phyloP scores from a whole-genome alignment of 805 yeast genomes.

The Spathaspora girioi region DNA sequence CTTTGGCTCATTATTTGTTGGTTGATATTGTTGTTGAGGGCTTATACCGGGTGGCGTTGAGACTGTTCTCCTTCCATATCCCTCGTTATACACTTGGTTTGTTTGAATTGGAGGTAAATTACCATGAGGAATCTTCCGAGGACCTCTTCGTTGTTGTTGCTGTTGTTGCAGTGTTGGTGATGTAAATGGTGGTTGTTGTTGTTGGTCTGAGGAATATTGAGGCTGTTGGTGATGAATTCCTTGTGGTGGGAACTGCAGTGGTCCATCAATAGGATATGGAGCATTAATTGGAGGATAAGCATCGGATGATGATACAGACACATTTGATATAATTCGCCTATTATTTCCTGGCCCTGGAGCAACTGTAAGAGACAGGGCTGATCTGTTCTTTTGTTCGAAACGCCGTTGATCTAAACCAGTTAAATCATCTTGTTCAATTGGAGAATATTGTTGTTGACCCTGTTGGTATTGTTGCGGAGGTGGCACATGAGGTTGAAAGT shows the following conservation, averaged over 20 bases:
- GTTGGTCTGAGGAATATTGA: slow-evolving; percentile 14
- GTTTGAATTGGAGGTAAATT: slow-evolving; percentile 14
- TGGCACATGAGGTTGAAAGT: slow-evolving; percentile 1
- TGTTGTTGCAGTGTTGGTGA: slow-evolving; percentile 5
- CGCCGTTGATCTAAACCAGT: slow-evolving; percentile 2
- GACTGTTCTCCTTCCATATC: slow-evolving; percentile 23
- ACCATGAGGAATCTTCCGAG: slow-evolving; percentile 16
- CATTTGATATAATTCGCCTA: background rate
- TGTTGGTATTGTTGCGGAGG: background rate
- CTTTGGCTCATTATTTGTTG: slow-evolving; percentile 2
- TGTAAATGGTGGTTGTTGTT: slow-evolving; percentile 13
- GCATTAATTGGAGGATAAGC: slow-evolving; percentile 1
- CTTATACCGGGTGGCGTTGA: slow-evolving; percentile 22
- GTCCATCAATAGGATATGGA: slow-evolving; percentile 2
- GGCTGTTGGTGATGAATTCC: slow-evolving; percentile 6
- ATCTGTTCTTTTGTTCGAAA: background rate
- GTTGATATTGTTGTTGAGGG: background rate
- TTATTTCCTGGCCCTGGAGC: slow-evolving; percentile 2
- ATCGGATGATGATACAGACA: slow-evolving; percentile 1
- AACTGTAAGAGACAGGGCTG: slow-evolving; percentile 5
- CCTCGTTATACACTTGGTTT: slow-evolving; percentile 9
- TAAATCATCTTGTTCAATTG: slow-evolving; percentile 1
- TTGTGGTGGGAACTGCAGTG: slow-evolving; percentile 1
- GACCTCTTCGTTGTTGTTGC: slow-evolving; percentile 9
- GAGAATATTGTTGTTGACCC: background rate